Percentiles rank a stretch among this genome's conserved stretches.
phyloP scores from a whole-genome alignment of 345 rosid species.

The Iberis pinnata region DNA sequence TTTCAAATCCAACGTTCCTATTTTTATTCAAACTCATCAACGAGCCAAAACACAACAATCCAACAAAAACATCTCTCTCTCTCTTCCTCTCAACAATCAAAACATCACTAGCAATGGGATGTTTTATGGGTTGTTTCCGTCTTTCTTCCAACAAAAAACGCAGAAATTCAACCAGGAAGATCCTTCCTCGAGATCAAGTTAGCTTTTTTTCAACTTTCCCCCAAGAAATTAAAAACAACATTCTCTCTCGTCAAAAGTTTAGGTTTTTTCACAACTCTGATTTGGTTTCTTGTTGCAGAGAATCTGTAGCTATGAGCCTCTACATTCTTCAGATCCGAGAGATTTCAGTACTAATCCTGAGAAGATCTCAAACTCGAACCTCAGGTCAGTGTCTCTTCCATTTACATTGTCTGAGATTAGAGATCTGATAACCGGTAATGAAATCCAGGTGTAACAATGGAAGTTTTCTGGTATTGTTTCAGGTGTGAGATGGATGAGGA shows the following conservation, averaged over 20 bases:
- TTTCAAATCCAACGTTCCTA: too few species aligned
- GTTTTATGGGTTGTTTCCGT: constrained; percentile 85
- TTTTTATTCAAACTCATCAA: too few species aligned
- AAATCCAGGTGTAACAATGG: background rate
- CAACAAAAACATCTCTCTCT: too few species aligned
- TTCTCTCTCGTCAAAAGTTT: background rate
- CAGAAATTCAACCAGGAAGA: constrained; percentile 38
- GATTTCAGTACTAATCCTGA: constrained; percentile 23
- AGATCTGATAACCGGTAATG: constrained; percentile 4
- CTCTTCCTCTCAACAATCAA: too few species aligned
- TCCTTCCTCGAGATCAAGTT: constrained; percentile 54
- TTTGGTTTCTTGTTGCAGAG: constrained; percentile 30
- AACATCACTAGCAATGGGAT: constrained; percentile 46
- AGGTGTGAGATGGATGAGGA: constrained; percentile 21
- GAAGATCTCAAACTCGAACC: constrained; percentile 33
- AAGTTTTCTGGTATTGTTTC: background rate
- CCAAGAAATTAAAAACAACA: too few species aligned
- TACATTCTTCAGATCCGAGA: constrained; percentile 40
- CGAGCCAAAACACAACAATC: too few species aligned
- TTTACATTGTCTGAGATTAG: background rate
- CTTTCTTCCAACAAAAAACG: constrained; percentile 50
- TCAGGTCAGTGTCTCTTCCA: constrained; percentile 36
- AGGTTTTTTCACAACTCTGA: background rate
- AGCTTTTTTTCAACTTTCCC: too few species aligned
- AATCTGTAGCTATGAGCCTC: constrained; percentile 41